phyloP scores from a whole-genome alignment of 352 stramenopile genomes.

The Globisporangium nodosum region DNA sequence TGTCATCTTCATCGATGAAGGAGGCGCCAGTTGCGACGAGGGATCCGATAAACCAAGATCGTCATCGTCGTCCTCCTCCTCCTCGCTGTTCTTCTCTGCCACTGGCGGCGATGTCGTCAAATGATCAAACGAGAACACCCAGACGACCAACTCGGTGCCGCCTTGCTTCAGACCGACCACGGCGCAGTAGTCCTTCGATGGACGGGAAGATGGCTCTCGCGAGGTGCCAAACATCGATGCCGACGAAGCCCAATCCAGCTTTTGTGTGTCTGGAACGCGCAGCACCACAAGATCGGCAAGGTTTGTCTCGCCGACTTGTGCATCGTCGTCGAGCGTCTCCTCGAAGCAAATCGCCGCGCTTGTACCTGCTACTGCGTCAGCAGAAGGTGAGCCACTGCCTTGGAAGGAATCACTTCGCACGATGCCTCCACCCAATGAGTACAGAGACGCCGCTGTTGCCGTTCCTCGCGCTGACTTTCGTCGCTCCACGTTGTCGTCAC shows the following conservation, averaged over 20 bases:
- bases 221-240: slow-evolving; percentile 23
- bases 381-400: not conserved
- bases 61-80: slow-evolving; percentile 2
- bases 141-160: slow-evolving; percentile 36
- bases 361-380: not conserved
- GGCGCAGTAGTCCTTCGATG: slow-evolving; percentile 58
- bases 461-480: slow-evolving; percentile 3
- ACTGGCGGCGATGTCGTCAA: not conserved
- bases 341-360: slow-evolving; percentile 14
- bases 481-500: slow-evolving; percentile 8
- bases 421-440: slow-evolving; percentile 2
- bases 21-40: not conserved
- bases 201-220: slow-evolving; percentile 14
- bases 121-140: slow-evolving; percentile 51
- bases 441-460: not conserved
- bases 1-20: slow-evolving; percentile 6
- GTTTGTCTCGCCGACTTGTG: slow-evolving; percentile 1
- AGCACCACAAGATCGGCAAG: slow-evolving; percentile 29
- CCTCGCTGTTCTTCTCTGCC: not conserved
- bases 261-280: slow-evolving; percentile 39
- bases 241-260: slow-evolving; percentile 45
- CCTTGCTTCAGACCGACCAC: slow-evolving; percentile 39
- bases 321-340: slow-evolving; percentile 15
- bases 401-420: slow-evolving; percentile 2
- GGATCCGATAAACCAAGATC: slow-evolving; percentile 4